A percentile compares a stretch with the other conserved stretches of the same genome.
phyloP scores from a whole-genome alignment of 768 basidiomycete genomes.

The Pleurotus pulmonarius region DNA sequence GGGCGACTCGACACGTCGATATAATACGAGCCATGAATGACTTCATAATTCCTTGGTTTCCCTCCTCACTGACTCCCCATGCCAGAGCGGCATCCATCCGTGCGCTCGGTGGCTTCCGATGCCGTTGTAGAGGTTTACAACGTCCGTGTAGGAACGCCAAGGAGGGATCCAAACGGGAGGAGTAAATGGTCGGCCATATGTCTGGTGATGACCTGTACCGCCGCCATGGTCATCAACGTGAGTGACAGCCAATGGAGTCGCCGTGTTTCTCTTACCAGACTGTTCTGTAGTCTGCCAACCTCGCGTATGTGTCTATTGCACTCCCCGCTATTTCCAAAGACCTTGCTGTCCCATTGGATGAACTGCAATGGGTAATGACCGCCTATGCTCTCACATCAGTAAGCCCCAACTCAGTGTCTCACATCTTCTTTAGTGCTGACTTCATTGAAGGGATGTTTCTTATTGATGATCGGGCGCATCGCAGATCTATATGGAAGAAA shows the following conservation, averaged over 20 bases:
- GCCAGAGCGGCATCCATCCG: not conserved
- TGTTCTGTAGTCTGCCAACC: constrained; percentile 1
- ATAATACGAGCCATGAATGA: not conserved
- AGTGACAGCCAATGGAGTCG: not conserved
- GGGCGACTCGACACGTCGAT: not conserved
- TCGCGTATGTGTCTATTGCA: constrained; percentile 36
- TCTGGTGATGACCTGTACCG: constrained; percentile 1
- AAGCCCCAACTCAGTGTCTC: not conserved
- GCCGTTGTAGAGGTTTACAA: constrained; percentile 2
- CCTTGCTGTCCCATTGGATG: constrained; percentile 43
- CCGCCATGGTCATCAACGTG: constrained; percentile 6
- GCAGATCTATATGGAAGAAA: constrained; percentile 81
- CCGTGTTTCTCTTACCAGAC: not conserved
- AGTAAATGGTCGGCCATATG: constrained; percentile 2
- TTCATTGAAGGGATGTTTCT: constrained; percentile 64
- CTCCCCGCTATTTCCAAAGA: constrained; percentile 49
- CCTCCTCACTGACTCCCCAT: not conserved
- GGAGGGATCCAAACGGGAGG: not conserved
- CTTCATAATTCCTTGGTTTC: not conserved
- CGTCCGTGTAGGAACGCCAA: not conserved
- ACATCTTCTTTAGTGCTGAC: not conserved
- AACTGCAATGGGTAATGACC: constrained; percentile 63
- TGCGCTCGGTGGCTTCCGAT: not conserved
- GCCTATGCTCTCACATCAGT: constrained; percentile 69
- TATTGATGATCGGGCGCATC: constrained; percentile 73